Base-by-base conservation (phyloP, 805 yeast species). In the Diddensiella transvaalensis region DNA sequence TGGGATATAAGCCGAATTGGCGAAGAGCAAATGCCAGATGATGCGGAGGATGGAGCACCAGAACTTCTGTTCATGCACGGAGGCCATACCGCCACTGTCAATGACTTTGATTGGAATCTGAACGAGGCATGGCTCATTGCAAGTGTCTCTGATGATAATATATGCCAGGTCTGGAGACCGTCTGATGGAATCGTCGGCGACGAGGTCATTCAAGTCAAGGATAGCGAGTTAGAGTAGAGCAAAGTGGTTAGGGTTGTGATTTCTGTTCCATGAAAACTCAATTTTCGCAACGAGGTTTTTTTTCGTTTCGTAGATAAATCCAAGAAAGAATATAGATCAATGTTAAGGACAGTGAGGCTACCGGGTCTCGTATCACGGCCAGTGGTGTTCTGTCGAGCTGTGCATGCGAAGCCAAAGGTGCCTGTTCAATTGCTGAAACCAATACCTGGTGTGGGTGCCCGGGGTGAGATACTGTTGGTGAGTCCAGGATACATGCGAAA, bases 401-500 rank as follows among this genome's bases (percentile, higher is more conserved):
- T n/a, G n/a, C n/a, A n/a, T n/a, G 32, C 54, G 4, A 44, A 44
- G 32, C 36, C 51, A 11, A 52, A 51, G 26, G 46, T 87, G 44
- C 71, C 76, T 32, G 89, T 89, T 11, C 96, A 89, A 69, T 70
- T 88, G n/a, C 71, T 87, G 51, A 76, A 72, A 59, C 86, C 86
- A 59, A 75, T 79, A 60, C 78, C 80, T 24, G 75, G 75, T 11
- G 66, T 83, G 48, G 95, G 95, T 18, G 69, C 69, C 19, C 71
- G 69, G 51, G 96, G 96, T 30, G 84, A 89, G 68, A 74, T 89
- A 39, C 74, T 84, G 23, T 71, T 76, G 30, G 96, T 89, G 17
- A 75, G 79, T 53, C 89, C 96, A 24, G 85, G 88, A 19, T 72
- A 78, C 53, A 89, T 89, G 96, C 79, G 91, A 61, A 87, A 86